Percentiles rank a stretch among this genome's conserved stretches.
Evolutionary conservation across 1,139 yeast species (phyloP).

Genomic region (Eremothecium coryli): DNA sequence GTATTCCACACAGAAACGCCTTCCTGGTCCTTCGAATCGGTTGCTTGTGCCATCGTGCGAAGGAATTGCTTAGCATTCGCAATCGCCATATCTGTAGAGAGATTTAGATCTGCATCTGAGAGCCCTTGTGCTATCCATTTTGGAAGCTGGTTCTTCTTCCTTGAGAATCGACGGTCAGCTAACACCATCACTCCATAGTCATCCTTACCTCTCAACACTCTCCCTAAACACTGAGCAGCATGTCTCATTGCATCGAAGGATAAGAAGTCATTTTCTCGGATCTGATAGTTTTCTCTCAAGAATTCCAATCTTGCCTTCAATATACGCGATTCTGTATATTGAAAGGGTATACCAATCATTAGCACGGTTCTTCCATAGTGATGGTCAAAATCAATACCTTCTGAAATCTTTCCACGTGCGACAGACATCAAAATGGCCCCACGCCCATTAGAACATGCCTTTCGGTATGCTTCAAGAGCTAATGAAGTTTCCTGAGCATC

Average conservation of each 20-base stretch:
- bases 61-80: constrained; percentile 89
- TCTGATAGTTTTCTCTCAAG: constrained; percentile 83
- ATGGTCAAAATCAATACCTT: constrained; percentile 98
- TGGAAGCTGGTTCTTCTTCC: constrained; percentile 81
- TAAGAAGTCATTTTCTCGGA: constrained; percentile 84
- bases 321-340: constrained; percentile 93
- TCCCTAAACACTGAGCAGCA: constrained; percentile 97
- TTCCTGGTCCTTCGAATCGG: constrained; percentile 82
- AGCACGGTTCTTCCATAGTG: constrained; percentile 95
- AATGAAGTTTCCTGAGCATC: constrained; percentile 97
- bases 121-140: constrained; percentile 96
- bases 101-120: constrained; percentile 79
- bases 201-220: constrained; percentile 94
- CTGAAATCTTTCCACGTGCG: constrained; percentile 98
- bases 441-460: constrained; percentile 94
- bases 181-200: constrained; percentile 98
- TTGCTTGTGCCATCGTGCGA: constrained; percentile 90
- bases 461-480: constrained; percentile 89
- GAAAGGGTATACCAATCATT: constrained; percentile 98
- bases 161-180: constrained; percentile 86
- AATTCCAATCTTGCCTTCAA: constrained; percentile 91
- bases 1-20: constrained; percentile 92
- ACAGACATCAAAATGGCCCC: constrained; percentile 95
- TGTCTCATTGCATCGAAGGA: constrained; percentile 99
- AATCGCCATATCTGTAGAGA: constrained; percentile 95